Evolutionary conservation across 2,329 filamentous ascomycete species (phyloP), one percentile per base, ranked within the genome.

Genomic region (Cytospora schulzeri): DNA sequence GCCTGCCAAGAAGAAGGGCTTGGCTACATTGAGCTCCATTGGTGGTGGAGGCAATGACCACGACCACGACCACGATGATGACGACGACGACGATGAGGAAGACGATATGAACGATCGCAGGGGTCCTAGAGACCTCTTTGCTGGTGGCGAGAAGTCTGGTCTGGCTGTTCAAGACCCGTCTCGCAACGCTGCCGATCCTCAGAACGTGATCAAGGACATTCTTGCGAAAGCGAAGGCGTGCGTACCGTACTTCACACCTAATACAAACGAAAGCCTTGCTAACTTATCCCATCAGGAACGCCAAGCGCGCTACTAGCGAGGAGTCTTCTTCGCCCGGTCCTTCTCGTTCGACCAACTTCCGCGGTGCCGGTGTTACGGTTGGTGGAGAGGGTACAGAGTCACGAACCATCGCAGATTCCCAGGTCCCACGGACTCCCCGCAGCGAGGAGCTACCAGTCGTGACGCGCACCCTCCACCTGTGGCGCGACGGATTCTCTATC

Each of bases 401-500:
- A 70, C 85, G 87, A 65, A 79, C 80, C 28, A 85, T 95, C 58
- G 88, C 52, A 87, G 91, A 68, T 85, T 89, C 31, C 11, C 76
- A 69, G 24, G 53, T 53, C 60, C 26, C 60, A 14, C 76, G 69
- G n/a, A 72, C 68, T 19, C 68, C 73, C 58, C 33, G 52, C 22
- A 50, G 52, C 26, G 73, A 68, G 65, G 71, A 71, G 55, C 70
- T 9, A 72, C 70, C 66, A 15, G 57, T 63, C 12, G 63, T 60
- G 76, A 74, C 19, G 58, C 88, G 91, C 58, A 84, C 87, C 14
- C 81, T 96, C 60, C 91, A 94, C 72, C 83, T 95, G 53, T 96
- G 92, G 92, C 83, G 85, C 51, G 89, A 96, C 73, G 92, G 92
- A 17, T 94, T 95, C 78, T 94, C 91, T 68, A 88, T 96, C 66